These are phyloP conservation scores for Ramalina intermedia DNA, from an alignment of 495 filamentous ascomycete species.

Conservation along the genomic window DNA sequence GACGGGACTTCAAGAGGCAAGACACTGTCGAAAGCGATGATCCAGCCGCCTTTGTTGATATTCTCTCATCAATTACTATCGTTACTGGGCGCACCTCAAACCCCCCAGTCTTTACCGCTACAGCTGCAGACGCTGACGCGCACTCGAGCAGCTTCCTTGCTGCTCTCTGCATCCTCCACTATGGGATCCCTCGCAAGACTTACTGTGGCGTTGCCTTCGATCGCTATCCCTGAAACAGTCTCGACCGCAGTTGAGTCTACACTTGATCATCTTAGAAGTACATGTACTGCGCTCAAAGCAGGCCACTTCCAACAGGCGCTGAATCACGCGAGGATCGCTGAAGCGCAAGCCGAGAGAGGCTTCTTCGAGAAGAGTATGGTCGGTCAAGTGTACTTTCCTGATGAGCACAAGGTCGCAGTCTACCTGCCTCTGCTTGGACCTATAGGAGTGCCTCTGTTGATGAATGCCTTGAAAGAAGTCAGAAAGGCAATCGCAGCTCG, in stretches of 20 bases:
- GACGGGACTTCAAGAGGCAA: constrained; percentile 2
- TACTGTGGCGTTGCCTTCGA: constrained; percentile 70
- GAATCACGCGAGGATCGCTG: constrained; percentile 67
- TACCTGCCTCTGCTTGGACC: constrained; percentile 87
- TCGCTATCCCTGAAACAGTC: constrained; percentile 77
- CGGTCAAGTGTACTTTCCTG: constrained; percentile 91
- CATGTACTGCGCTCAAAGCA: constrained; percentile 57
- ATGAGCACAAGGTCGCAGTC: constrained; percentile 97
- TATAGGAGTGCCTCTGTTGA: constrained; percentile 75
- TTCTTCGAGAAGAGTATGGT: constrained; percentile 99
- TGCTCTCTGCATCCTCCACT: constrained; percentile 84
- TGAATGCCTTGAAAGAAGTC: constrained; percentile 69
- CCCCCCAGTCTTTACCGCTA: constrained; percentile 65
- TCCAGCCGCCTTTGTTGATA: constrained; percentile 68
- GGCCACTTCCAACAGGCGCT: constrained; percentile 55
- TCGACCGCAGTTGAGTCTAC: constrained; percentile 73
- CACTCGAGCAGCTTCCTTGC: constrained; percentile 68
- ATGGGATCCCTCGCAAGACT: constrained; percentile 85
- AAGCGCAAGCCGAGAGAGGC: constrained; percentile 77
- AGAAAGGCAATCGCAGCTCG: constrained; percentile 33
- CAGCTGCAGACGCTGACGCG: constrained; percentile 72
- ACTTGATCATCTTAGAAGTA: constrained; percentile 54
- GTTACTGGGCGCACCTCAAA: constrained; percentile 72
- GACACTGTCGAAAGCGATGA: constrained; percentile 40
- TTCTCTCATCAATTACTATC: constrained; percentile 89